Evolutionary conservation across 495 filamentous ascomycete genomes (phyloP).

Genomic region (Talaromyces thailandensis): DNA sequence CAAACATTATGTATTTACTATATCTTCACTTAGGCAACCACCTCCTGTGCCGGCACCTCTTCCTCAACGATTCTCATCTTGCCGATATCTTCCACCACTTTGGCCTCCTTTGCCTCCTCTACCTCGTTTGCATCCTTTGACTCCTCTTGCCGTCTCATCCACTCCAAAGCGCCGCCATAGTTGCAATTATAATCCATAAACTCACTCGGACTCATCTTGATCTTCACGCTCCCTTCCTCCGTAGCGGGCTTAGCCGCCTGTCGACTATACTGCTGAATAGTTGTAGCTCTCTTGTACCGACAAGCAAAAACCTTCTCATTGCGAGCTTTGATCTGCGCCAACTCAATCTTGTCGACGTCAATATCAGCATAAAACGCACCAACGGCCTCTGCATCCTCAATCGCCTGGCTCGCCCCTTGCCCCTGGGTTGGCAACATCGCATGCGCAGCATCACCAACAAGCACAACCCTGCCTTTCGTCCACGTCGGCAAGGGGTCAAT

Average conservation of each 20-base stretch:
- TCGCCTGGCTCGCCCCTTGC: slow-evolving; percentile 24
- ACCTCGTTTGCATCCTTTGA: not conserved
- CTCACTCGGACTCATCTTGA: slow-evolving; percentile 29
- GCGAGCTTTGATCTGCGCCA: not conserved
- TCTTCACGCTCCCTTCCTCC: slow-evolving; percentile 14
- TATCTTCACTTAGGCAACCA: not conserved
- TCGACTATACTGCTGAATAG: slow-evolving; percentile 23
- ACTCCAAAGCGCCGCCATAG: slow-evolving; percentile 26
- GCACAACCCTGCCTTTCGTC: slow-evolving; percentile 19
- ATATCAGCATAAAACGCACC: slow-evolving; percentile 4
- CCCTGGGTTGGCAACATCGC: slow-evolving; percentile 30
- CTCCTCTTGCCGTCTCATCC: slow-evolving; percentile 7
- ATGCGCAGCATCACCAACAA: slow-evolving; percentile 38
- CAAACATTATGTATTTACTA: not conserved
- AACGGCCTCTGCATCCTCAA: slow-evolving; percentile 29
- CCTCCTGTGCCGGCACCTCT: not conserved
- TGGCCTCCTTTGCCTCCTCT: not conserved
- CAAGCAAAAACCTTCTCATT: slow-evolving; percentile 8
- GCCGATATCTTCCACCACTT: not conserved
- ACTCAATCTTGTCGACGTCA: not conserved
- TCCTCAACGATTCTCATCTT: not conserved
- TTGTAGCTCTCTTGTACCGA: slow-evolving; percentile 14
- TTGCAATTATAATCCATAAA: slow-evolving; percentile 37
- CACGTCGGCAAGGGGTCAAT: slow-evolving; percentile 15
- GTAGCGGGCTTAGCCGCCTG: slow-evolving; percentile 26